Evolutionary conservation across 164 flowering plant species (phyloP).

Genomic region (Protea cynaroides): DNA sequence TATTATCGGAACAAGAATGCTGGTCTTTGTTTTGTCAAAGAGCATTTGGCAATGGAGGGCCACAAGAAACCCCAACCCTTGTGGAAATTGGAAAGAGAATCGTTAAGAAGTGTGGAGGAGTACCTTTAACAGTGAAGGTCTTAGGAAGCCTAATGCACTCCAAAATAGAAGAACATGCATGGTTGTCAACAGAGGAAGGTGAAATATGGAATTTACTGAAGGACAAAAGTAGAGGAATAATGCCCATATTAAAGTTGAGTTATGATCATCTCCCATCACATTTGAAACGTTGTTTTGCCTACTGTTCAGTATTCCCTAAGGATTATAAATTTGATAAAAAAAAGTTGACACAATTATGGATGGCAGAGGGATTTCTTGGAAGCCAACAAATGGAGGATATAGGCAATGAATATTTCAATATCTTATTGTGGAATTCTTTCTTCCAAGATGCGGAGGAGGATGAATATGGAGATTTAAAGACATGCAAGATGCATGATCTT

Average conservation of each 20-base stretch:
- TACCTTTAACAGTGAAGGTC: too few relatives aligned
- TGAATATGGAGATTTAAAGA: too few relatives aligned
- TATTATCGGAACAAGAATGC: neutral
- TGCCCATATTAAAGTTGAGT: neutral
- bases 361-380: neutral
- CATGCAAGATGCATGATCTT: too few relatives aligned
- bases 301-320: slow-evolving; percentile 11
- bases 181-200: neutral
- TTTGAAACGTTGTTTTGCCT: slow-evolving; percentile 14
- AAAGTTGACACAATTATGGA: too few relatives aligned
- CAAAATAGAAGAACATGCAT: neutral
- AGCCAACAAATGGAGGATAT: neutral
- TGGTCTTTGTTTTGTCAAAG: neutral
- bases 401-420: neutral
- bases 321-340: neutral
- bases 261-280: too few relatives aligned
- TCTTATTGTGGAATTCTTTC: too few relatives aligned
- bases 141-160: neutral
- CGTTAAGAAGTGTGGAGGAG: too few relatives aligned
- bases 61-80: too few relatives aligned
- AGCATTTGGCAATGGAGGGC: neutral
- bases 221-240: neutral
- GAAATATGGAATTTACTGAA: neutral
- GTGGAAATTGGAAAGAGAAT: too few relatives aligned
- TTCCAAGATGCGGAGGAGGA: too few relatives aligned